Evolutionary conservation across 768 basidiomycete species (phyloP).

Genomic region (Gymnopilus junonius): DNA sequence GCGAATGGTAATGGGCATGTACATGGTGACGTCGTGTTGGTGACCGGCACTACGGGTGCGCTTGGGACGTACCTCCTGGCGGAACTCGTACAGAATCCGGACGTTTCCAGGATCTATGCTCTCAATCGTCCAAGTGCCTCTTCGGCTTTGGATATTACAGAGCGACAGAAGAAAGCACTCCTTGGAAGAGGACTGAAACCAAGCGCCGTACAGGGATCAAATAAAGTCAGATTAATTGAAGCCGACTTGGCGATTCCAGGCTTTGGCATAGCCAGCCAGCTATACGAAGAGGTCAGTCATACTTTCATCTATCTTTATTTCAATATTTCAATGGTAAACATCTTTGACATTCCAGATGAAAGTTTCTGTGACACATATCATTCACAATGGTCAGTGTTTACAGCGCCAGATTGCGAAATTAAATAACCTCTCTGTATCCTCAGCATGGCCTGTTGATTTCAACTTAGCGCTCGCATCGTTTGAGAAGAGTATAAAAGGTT

Average conservation of each 20-base stretch:
- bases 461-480: constrained; percentile 48
- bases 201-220: not conserved
- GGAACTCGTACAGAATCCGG: not conserved
- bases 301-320: not conserved
- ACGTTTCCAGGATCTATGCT: not conserved
- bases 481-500: constrained; percentile 43
- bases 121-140: not conserved
- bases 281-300: constrained; percentile 3
- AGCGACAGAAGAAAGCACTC: not conserved
- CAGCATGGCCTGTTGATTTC: constrained; percentile 55
- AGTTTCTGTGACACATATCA: constrained; percentile 5
- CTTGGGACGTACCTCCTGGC: not conserved
- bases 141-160: not conserved
- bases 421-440: not conserved
- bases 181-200: not conserved
- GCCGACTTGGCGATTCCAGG: not conserved
- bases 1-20: not conserved
- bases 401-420: not conserved
- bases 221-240: not conserved
- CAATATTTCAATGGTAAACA: not conserved
- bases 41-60: constrained; percentile 13
- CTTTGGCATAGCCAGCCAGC: not conserved
- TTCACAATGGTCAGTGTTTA: constrained; percentile 11
- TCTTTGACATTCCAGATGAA: not conserved
- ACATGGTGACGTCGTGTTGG: not conserved